These are phyloP conservation scores for Phialophora expanda DNA, from an alignment of 2,329 filamentous ascomycete genomes.

Conservation along the genomic window DNA sequence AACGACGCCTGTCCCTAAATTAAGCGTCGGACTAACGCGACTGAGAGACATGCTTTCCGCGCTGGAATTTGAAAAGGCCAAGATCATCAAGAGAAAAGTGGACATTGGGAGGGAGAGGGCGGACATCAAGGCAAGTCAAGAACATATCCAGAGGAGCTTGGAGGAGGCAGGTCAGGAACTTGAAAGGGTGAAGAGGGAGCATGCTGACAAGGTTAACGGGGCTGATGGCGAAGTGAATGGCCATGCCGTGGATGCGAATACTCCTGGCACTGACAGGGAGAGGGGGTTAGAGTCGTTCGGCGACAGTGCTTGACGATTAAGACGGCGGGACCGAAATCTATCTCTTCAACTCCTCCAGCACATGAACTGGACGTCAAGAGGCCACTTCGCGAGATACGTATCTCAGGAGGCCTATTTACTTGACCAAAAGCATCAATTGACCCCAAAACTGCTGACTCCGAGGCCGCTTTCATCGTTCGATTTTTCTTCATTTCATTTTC, in stretches of 20 bases:
- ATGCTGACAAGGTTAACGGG: slow-evolving; percentile 11
- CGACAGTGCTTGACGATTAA: background rate
- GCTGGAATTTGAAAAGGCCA: slow-evolving; percentile 31
- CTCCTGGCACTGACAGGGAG: slow-evolving; percentile 9
- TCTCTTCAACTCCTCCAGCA: background rate
- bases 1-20: slow-evolving; percentile 36
- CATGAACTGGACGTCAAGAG: background rate
- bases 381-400: background rate
- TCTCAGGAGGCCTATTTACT: background rate
- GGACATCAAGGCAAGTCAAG: slow-evolving; percentile 33
- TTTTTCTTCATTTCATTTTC: slow-evolving; percentile 18
- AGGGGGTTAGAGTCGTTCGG: slow-evolving; percentile 35
- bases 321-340: background rate
- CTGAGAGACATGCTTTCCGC: slow-evolving; percentile 34
- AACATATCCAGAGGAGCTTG: slow-evolving; percentile 33
- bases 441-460: too few relatives aligned
- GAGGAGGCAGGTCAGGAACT: slow-evolving; percentile 36
- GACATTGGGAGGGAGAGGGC: slow-evolving; percentile 30
- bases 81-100: slow-evolving; percentile 30
- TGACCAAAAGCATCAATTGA: background rate
- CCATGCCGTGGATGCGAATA: slow-evolving; percentile 1
- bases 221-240: background rate
- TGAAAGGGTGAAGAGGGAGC: slow-evolving; percentile 29
- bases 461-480: background rate
- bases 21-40: slow-evolving; percentile 33